These are phyloP conservation scores for Colletotrichum chrysophilum DNA, from an alignment of 2,329 filamentous ascomycete genomes.

Conservation along the genomic window DNA sequence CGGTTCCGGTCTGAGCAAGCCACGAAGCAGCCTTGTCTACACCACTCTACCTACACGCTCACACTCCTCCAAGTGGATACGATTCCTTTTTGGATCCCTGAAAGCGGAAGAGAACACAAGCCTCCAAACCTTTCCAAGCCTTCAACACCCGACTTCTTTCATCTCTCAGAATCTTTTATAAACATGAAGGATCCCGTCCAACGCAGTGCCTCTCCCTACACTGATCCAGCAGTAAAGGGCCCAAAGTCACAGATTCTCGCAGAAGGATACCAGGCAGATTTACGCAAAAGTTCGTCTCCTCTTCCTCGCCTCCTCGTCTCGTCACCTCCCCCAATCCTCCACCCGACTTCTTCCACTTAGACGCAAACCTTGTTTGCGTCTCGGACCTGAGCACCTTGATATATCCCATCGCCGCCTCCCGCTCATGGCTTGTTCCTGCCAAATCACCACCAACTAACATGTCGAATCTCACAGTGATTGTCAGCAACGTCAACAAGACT, in stretches of 20 bases:
- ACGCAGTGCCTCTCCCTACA: slow-evolving; percentile 42
- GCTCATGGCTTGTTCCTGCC: neutral
- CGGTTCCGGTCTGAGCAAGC: slow-evolving; percentile 16
- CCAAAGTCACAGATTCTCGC: slow-evolving; percentile 43
- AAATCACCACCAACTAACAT: slow-evolving; percentile 18
- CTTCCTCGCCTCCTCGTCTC: slow-evolving; percentile 7
- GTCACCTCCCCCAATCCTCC: neutral
- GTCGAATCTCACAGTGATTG: slow-evolving; percentile 48
- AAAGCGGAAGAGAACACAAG: slow-evolving; percentile 22
- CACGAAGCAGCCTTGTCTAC: slow-evolving; percentile 14
- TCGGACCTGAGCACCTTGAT: neutral
- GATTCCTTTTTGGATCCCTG: slow-evolving; percentile 16
- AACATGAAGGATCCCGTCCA: slow-evolving; percentile 46
- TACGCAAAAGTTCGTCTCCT: slow-evolving; percentile 46
- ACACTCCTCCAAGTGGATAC: slow-evolving; percentile 16
- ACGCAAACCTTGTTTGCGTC: slow-evolving; percentile 18
- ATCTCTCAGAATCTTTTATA: slow-evolving; percentile 30
- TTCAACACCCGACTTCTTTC: slow-evolving; percentile 13
- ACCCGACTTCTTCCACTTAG: neutral
- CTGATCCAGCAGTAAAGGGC: slow-evolving; percentile 43
- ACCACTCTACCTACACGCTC: neutral
- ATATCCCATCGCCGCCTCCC: neutral
- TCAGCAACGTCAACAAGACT: slow-evolving; percentile 83
- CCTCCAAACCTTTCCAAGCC: slow-evolving; percentile 19
- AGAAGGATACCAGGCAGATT: slow-evolving; percentile 35